Conservation (phyloP, 768 basidiomycete species). For the Boletus rufocinnamomeus region DNA sequence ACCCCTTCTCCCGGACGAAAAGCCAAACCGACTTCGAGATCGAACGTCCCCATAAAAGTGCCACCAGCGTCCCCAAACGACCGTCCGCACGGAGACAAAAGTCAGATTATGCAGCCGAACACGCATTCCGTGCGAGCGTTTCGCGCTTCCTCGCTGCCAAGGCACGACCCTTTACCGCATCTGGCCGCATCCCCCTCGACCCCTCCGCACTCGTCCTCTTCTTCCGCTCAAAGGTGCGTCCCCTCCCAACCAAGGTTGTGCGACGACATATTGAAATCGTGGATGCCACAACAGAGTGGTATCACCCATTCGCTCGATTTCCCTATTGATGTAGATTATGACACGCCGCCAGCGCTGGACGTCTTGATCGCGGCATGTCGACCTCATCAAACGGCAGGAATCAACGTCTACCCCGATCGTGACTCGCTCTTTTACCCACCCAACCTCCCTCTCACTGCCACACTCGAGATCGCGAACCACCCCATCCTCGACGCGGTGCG, state of each 20-base stretch:
- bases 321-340: conserved; percentile 75
- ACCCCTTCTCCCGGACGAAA: conserved; percentile 42
- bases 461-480: conserved; percentile 79
- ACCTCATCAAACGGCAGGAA: conserved; percentile 57
- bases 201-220: conserved; percentile 68
- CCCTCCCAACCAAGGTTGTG: background rate
- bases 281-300: conserved; percentile 52
- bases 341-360: conserved; percentile 74
- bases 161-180: conserved; percentile 61
- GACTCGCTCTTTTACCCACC: conserved; percentile 75
- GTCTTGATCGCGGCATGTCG: conserved; percentile 75
- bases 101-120: conserved; percentile 53
- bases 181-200: conserved; percentile 71
- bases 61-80: conserved; percentile 33
- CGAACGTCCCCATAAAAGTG: conserved; percentile 50
- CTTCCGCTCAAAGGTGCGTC: conserved; percentile 73
- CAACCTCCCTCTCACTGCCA: conserved; percentile 69
- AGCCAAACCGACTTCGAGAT: conserved; percentile 64
- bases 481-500: conserved; percentile 80
- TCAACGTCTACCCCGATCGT: conserved; percentile 54
- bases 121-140: conserved; percentile 55
- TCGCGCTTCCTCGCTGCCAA: conserved; percentile 58
- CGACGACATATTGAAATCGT: background rate
- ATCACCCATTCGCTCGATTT: conserved; percentile 82
- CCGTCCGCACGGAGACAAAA: conserved; percentile 35